Base-by-base conservation (phyloP, 495 filamentous ascomycete genomes). In the Hypoxylon fragiforme region DNA sequence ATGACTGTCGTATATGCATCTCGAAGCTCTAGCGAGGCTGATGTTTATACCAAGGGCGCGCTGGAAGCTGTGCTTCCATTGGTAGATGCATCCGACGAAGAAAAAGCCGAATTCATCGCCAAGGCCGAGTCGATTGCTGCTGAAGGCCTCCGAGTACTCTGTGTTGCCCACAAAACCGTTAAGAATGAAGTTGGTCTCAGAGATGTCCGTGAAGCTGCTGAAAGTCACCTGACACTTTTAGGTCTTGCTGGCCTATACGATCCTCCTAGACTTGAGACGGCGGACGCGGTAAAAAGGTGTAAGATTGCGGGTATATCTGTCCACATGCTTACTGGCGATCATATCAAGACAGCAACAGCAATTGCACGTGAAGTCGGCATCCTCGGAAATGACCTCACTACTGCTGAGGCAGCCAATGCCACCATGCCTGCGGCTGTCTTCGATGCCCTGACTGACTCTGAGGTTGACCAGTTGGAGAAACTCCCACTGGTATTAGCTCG, bases 161-260 rank as follows among this genome's bases (percentile, higher is more conserved):
- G 79, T 36, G 66, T 82, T 40, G 81, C 77, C 44, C 62, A 67
- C 39, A 68, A 70, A 21, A 21, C 55, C 34, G 50, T 60, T 22
- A 51, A 63, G 12, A 43, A 57, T 24, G 54, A 40, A 9, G 53
- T 73, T 21, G 14, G 57, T 22, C 56, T 73, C 0, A 44, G 47
- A 9, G 66, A 73, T 16, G 60, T 74, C 13, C 76, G 80, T 15
- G 54, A 64, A 14, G 67, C 76, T 26, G 77, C 86, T 15, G 86
- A 89, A 62, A 74, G 72, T 7, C 70, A 81, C 9, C 72, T 90
- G 32, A 69, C 70, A 7, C 85, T 89, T 61, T 73, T 81, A 14
- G 88, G 88, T 14, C 74, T 91, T 14, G 81, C 88, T 46, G 85
- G 86, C 44, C 78, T 89, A 3, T 88, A 87, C 45, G 87, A 91